Evolutionary conservation across 371 early-diverging fungal genomes (phyloP), one percentile per base, ranked within the genome.

Genomic region (Mucor ambiguus): DNA sequence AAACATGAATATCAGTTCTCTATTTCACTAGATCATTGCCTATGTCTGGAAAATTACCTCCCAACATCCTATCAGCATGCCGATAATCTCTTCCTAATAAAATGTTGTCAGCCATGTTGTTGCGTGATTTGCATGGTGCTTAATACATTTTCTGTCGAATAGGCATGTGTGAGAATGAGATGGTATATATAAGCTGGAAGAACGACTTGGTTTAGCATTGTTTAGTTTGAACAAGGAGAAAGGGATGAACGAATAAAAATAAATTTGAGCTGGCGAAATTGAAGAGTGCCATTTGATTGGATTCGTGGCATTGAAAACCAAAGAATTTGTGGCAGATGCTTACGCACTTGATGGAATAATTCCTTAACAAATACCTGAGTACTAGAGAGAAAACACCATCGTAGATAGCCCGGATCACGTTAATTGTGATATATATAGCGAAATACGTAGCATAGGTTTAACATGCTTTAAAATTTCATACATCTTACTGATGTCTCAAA

Each of bases 1-100:
- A 62, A 4, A 61, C 59, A 58, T 58, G 38, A 29, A 43, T n/a
- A 43, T 58, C 3, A 58, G 46, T 0, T 7, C 22, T 20, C 9
- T 0, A 14, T n/a, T 22, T 46, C 11, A 9, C 11, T 22, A 3
- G 26, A 9, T 41, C 5, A 16, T 24, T 58, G 22, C 30, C 4
- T 18, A 58, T 37, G 28, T 32, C 9, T 33, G 33, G 9, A 6
- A 10, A 28, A 70, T 44, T 76, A 84, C 87, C 71, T 83, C 76
- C 88, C 88, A 87, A 59, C 81, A 74, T 58, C 91, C 92, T 75
- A 90, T 85, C 44, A 92, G 80, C 83, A 92, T 82, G 11, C 89
- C 88, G 63, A 89, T 87, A 46, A 87, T 84, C 67, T 92, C 92
- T 75, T 92, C 90, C 85, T 87, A 73, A 20, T 29, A 29, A 59